Conservation (phyloP, 2,329 filamentous ascomycete genomes). For the Scedosporium aurantiacum region DNA sequence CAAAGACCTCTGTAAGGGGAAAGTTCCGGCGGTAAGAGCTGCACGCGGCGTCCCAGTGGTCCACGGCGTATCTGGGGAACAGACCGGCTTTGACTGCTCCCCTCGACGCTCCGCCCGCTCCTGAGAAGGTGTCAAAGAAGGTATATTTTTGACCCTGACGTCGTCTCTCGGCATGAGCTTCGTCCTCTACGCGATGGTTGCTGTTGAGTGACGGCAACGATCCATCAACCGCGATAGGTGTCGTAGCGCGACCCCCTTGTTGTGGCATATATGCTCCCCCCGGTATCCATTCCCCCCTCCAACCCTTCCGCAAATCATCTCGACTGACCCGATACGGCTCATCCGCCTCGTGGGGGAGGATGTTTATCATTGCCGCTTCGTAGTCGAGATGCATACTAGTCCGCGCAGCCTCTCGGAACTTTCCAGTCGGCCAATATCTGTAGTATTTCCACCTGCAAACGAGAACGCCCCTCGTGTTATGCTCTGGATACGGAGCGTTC, state of each 20-base stretch:
- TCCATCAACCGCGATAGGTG: slow-evolving; percentile 16
- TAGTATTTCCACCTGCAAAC: slow-evolving; percentile 42
- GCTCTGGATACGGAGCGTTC: slow-evolving; percentile 37
- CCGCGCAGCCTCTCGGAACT: slow-evolving; percentile 7
- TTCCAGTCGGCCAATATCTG: slow-evolving; percentile 15
- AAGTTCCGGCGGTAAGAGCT: slow-evolving; percentile 51
- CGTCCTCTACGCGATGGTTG: too few species aligned
- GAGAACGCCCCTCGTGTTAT: slow-evolving; percentile 25
- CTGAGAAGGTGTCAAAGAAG: slow-evolving; percentile 61
- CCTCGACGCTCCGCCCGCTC: slow-evolving; percentile 58
- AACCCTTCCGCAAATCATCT: slow-evolving; percentile 20
- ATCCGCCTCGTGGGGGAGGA: slow-evolving; percentile 19
- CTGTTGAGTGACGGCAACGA: background rate
- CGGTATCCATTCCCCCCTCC: slow-evolving; percentile 24
- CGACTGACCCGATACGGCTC: slow-evolving; percentile 18
- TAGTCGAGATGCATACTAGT: slow-evolving; percentile 19
- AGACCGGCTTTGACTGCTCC: slow-evolving; percentile 52
- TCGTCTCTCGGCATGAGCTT: background rate
- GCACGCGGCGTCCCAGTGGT: slow-evolving; percentile 46
- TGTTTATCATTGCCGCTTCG: slow-evolving; percentile 21
- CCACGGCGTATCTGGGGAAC: slow-evolving; percentile 49
- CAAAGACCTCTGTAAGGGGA: slow-evolving; percentile 33
- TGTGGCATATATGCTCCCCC: slow-evolving; percentile 29
- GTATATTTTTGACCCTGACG: slow-evolving; percentile 42
- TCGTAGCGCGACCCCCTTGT: slow-evolving; percentile 13